These are phyloP conservation scores for Thermomucor indicae-seudaticae DNA, from an alignment of 371 early-diverging fungal genomes.

Conservation along the genomic window DNA sequence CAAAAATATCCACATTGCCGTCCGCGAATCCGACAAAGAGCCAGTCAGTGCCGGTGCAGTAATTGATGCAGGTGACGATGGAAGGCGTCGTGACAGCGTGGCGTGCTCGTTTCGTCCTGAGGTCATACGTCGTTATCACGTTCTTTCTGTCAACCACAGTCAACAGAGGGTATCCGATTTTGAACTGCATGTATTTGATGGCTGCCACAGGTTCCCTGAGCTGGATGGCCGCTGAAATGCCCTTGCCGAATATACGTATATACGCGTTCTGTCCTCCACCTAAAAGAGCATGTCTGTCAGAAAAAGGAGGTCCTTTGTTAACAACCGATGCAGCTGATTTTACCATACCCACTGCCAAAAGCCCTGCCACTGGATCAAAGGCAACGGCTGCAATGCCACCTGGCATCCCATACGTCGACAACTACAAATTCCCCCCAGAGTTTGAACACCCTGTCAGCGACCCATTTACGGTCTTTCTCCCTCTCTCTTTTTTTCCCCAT, in stretches of 20 bases:
- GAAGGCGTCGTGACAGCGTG: conserved; percentile 36
- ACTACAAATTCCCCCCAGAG: conserved; percentile 8
- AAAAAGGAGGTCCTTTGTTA: too few species aligned
- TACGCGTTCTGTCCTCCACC: conserved; percentile 16
- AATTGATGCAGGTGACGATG: conserved; percentile 48
- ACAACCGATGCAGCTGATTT: too few species aligned
- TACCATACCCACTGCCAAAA: conserved; percentile 53
- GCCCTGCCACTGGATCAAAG: conserved; percentile 51
- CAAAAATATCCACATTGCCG: conserved; percentile 53
- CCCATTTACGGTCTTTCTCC: too few species aligned
- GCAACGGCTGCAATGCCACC: conserved; percentile 41
- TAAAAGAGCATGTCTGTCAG: background rate
- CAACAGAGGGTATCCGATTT: conserved; percentile 43
- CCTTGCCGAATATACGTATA: conserved; percentile 41
- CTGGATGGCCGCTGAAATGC: conserved; percentile 22
- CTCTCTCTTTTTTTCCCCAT: background rate
- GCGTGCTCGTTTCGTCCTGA: conserved; percentile 35
- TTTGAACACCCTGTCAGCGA: too few species aligned
- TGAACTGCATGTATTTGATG: conserved; percentile 50
- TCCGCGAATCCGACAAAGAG: conserved; percentile 53
- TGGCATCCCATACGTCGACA: conserved; percentile 49
- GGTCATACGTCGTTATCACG: conserved; percentile 46
- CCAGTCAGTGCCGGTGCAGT: conserved; percentile 55
- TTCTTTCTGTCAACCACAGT: conserved; percentile 49
- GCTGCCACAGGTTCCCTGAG: conserved; percentile 24